These are phyloP conservation scores for Linaria vulgaris DNA, from an alignment of 257 asterid genomes.

Conservation along the genomic window DNA sequence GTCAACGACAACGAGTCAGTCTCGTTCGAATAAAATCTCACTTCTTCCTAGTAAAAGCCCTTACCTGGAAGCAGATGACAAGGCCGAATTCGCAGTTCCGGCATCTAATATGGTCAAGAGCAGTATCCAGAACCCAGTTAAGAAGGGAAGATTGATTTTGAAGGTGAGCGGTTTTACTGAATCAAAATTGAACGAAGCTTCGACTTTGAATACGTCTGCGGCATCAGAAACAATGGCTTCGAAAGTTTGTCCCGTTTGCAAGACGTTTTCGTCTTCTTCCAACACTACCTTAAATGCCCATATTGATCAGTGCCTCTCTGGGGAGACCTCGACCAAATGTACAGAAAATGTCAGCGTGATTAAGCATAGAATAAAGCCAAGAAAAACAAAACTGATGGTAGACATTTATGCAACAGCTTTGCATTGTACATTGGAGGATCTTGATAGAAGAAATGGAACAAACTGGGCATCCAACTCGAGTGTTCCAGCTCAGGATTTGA, in stretches of 20 bases:
- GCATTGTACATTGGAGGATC: constrained; percentile 82
- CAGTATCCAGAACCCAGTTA: constrained; percentile 34
- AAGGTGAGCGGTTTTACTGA: constrained; percentile 44
- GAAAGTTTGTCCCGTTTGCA: constrained; percentile 96
- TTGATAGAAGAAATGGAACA: constrained; percentile 82
- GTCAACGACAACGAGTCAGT: constrained; percentile 35
- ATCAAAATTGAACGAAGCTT: constrained; percentile 44
- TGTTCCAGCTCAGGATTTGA: constrained; percentile 41
- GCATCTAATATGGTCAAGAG: constrained; percentile 35
- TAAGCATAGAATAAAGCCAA: constrained; percentile 73
- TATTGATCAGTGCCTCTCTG: constrained; percentile 93
- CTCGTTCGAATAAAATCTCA: constrained; percentile 47
- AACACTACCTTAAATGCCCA: constrained; percentile 97
- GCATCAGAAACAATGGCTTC: constrained; percentile 78
- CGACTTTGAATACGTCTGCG: constrained; percentile 32
- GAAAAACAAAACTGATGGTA: constrained; percentile 67
- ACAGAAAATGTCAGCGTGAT: constrained; percentile 44
- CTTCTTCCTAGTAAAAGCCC: constrained; percentile 32
- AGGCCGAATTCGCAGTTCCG: constrained; percentile 30
- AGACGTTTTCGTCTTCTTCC: constrained; percentile 82
- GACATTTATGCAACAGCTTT: constrained; percentile 72
- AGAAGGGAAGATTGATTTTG: constrained; percentile 61
- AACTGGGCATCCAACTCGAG: constrained; percentile 59
- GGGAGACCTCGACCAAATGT: constrained; percentile 49
- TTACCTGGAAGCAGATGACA: constrained; percentile 36